These are phyloP conservation scores for Coelastrella sp. DNA, from an alignment of 139 green algal species.

Conservation along the genomic window DNA sequence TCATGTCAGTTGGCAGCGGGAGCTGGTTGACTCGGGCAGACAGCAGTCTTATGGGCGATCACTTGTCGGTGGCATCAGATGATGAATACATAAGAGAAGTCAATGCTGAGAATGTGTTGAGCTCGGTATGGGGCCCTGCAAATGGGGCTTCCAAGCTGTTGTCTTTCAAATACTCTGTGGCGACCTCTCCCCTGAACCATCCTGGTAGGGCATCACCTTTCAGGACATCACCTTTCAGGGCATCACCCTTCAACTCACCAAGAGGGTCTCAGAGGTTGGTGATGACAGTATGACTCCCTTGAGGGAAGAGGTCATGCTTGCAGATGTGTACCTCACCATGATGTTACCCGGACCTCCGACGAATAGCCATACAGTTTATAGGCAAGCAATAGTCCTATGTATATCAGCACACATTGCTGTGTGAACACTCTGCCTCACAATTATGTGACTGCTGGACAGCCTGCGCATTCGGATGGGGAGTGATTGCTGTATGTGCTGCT, in stretches of 20 bases:
- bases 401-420: too few species aligned
- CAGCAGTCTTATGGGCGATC: background rate
- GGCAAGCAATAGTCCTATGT: too few species aligned
- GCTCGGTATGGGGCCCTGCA: slow-evolving; percentile 28
- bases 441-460: too few species aligned
- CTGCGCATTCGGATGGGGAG: too few species aligned
- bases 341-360: too few species aligned
- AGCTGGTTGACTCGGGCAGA: background rate
- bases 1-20: background rate
- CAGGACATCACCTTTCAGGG: slow-evolving; percentile 6
- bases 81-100: slow-evolving; percentile 41
- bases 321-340: too few species aligned
- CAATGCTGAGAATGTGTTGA: slow-evolving; percentile 45
- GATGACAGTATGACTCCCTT: too few species aligned
- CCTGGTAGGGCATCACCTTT: slow-evolving; percentile 26
- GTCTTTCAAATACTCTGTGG: slow-evolving; percentile 44
- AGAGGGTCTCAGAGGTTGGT: slow-evolving; percentile 13
- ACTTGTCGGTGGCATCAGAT: slow-evolving; percentile 20
- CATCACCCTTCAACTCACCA: slow-evolving; percentile 28
- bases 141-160: slow-evolving; percentile 29
- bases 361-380: too few species aligned
- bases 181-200: slow-evolving; percentile 42
- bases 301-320: too few species aligned
- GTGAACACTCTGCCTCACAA: too few species aligned
- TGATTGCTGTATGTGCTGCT: too few species aligned